These are phyloP conservation scores for Russula dissimulans DNA, from an alignment of 768 basidiomycete species.

Conservation along the genomic window DNA sequence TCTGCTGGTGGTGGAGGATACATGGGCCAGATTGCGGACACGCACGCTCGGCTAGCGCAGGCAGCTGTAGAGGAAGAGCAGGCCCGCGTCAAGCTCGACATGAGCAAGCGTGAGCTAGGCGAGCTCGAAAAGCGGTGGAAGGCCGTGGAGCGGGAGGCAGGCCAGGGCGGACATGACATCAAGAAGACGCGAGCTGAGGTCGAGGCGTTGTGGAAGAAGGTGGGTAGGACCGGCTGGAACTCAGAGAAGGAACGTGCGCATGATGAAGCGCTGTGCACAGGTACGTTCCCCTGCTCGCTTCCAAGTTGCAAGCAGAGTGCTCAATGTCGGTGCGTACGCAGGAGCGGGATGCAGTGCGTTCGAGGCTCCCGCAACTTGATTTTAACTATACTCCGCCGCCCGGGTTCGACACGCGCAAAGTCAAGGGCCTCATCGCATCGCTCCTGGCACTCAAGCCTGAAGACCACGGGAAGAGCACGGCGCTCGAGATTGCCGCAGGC, in stretches of 20 bases:
- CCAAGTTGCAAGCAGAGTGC: background rate
- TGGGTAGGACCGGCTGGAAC: constrained; percentile 66
- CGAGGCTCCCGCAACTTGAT: constrained; percentile 42
- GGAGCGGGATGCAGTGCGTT: constrained; percentile 61
- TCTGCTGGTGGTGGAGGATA: constrained; percentile 76
- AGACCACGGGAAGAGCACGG: constrained; percentile 74
- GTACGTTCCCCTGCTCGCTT: constrained; percentile 31
- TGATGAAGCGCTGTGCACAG: constrained; percentile 47
- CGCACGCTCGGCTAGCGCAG: constrained; percentile 64
- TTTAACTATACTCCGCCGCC: constrained; percentile 80
- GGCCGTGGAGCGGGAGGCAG: constrained; percentile 75
- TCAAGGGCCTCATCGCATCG: constrained; percentile 88
- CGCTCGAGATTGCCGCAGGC: constrained; percentile 26
- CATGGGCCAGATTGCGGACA: constrained; percentile 90
- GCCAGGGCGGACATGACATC: constrained; percentile 63
- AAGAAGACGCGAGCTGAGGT: constrained; percentile 49
- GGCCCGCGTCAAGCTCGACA: constrained; percentile 59
- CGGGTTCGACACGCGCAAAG: constrained; percentile 73
- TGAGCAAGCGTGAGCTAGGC: constrained; percentile 72
- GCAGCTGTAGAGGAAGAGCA: constrained; percentile 82
- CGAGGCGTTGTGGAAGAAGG: constrained; percentile 40
- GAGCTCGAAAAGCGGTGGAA: constrained; percentile 72
- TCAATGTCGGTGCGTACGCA: constrained; percentile 23
- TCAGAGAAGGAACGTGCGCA: constrained; percentile 58
- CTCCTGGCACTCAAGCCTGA: constrained; percentile 65